Conservation (phyloP, 495 filamentous ascomycete species). For the Aspergillus mulundensis region DNA sequence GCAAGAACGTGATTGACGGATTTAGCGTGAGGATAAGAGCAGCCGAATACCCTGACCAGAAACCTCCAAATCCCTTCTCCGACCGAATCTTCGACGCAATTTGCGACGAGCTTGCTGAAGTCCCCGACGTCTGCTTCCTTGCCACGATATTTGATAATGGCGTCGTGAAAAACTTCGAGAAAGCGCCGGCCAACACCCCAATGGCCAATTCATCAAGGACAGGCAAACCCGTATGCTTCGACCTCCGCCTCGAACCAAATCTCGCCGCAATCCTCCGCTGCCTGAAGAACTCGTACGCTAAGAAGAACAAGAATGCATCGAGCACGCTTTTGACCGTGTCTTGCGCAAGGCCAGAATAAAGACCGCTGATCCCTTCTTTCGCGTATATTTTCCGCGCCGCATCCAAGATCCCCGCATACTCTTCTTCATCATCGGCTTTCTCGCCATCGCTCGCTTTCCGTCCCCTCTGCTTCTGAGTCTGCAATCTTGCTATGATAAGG, state of each 20-base stretch:
- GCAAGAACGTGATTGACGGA: slow-evolving; percentile 79
- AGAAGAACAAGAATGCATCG: slow-evolving; percentile 81
- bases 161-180: slow-evolving; percentile 73
- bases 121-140: slow-evolving; percentile 66
- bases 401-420: slow-evolving; percentile 60
- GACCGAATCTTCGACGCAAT: slow-evolving; percentile 60
- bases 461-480: slow-evolving; percentile 63
- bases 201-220: slow-evolving; percentile 71
- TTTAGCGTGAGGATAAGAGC: slow-evolving; percentile 78
- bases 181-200: slow-evolving; percentile 73
- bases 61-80: slow-evolving; percentile 71
- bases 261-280: slow-evolving; percentile 52
- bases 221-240: slow-evolving; percentile 50
- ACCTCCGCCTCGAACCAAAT: slow-evolving; percentile 26
- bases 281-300: slow-evolving; percentile 72
- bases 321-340: slow-evolving; percentile 70
- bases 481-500: slow-evolving; percentile 78
- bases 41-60: slow-evolving; percentile 91
- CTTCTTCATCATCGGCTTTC: slow-evolving; percentile 36
- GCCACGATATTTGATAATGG: slow-evolving; percentile 83
- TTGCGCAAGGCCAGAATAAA: slow-evolving; percentile 70
- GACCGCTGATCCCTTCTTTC: slow-evolving; percentile 61
- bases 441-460: slow-evolving; percentile 20
- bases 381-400: slow-evolving; percentile 69
- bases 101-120: slow-evolving; percentile 46